Evolutionary conservation across 2,329 filamentous ascomycete genomes (phyloP).

Genomic region (Ophiocordyceps camponoti-saundersi): DNA sequence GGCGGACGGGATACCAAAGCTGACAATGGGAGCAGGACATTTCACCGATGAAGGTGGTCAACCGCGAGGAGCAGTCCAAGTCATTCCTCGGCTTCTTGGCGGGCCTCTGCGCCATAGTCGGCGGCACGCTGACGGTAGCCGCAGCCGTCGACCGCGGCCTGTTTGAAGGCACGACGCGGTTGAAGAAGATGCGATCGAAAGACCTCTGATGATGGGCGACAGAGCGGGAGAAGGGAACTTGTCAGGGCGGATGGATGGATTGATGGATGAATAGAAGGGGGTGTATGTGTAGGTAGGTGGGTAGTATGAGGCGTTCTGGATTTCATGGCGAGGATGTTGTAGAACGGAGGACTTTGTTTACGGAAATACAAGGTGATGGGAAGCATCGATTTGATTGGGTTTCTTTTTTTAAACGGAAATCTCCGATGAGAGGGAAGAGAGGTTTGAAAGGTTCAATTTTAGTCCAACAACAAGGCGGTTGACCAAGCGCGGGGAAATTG

Average conservation of each 20-base stretch:
- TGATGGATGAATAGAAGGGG: no score
- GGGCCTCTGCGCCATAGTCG: slow-evolving; percentile 84
- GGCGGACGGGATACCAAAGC: not conserved
- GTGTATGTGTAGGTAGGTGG: not conserved
- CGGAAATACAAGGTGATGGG: not conserved
- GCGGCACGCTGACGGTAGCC: slow-evolving; percentile 87
- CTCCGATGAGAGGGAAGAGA: not conserved
- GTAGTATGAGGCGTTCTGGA: slow-evolving; percentile 7
- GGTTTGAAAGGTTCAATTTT: no score
- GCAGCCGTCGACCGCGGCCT: slow-evolving; percentile 81
- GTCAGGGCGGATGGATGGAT: no score
- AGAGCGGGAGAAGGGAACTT: no score
- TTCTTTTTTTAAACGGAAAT: not conserved
- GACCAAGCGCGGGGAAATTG: not conserved
- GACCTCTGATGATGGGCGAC: slow-evolving; percentile 24
- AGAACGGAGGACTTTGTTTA: not conserved
- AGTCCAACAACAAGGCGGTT: not conserved
- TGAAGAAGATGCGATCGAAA: slow-evolving; percentile 72
- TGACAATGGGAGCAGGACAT: slow-evolving; percentile 49
- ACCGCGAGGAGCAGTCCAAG: slow-evolving; percentile 80
- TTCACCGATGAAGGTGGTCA: slow-evolving; percentile 98
- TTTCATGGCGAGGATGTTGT: not conserved
- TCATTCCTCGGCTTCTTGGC: slow-evolving; percentile 85
- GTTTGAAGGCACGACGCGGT: slow-evolving; percentile 69
- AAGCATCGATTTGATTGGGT: not conserved